These are phyloP conservation scores for Telopea speciosissima DNA, from an alignment of 177 flowering plant species.

Conservation along the genomic window DNA sequence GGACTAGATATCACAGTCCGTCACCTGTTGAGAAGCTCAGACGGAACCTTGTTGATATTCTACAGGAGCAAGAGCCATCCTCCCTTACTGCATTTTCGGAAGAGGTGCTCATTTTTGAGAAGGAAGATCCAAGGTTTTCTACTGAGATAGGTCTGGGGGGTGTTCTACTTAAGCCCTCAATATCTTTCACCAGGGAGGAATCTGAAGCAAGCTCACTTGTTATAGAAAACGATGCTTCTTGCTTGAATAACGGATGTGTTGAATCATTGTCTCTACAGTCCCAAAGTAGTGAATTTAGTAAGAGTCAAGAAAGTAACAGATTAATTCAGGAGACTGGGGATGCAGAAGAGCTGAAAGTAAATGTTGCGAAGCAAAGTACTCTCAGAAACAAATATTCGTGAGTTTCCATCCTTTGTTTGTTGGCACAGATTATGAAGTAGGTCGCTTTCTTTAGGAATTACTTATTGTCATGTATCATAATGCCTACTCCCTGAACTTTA, in stretches of 20 bases:
- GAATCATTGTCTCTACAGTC: slow-evolving; percentile 3
- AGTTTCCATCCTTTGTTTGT: neutral
- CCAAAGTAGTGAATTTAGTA: slow-evolving; percentile 7
- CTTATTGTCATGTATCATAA: neutral
- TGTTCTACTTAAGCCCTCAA: slow-evolving; percentile 15
- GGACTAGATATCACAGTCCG: slow-evolving; percentile 1
- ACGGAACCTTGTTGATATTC: slow-evolving; percentile 14
- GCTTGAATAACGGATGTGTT: neutral
- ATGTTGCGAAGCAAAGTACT: slow-evolving; percentile 6
- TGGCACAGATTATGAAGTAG: neutral
- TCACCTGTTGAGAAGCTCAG: slow-evolving; percentile 20
- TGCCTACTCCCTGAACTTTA: neutral
- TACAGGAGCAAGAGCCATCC: slow-evolving; percentile 13
- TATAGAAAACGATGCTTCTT: neutral
- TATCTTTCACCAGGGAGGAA: slow-evolving; percentile 6
- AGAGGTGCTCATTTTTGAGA: slow-evolving; percentile 16
- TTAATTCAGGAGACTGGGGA: neutral
- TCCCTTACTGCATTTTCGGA: slow-evolving; percentile 8
- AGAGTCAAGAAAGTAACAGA: slow-evolving; percentile 2
- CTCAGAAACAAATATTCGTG: slow-evolving; percentile 10
- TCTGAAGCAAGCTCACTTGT: slow-evolving; percentile 11
- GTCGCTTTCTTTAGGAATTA: neutral
- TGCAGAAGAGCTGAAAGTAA: neutral
- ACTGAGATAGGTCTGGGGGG: slow-evolving; percentile 17
- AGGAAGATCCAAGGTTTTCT: slow-evolving; percentile 6